Conservation (phyloP, 441 rosid genomes). For the Eutrema salsugineum region DNA sequence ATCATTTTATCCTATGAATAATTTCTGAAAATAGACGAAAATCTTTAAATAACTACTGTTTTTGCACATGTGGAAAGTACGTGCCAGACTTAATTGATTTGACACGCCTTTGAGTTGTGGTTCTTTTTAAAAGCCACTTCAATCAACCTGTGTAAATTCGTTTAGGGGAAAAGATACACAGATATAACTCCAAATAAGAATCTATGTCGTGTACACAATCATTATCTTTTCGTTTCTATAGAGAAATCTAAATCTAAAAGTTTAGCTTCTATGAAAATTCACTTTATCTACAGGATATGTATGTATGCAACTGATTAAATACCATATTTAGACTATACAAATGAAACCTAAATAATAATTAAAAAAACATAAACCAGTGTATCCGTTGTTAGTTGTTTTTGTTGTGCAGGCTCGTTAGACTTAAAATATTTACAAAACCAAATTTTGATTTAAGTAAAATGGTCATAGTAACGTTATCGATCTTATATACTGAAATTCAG, state of each 20-base stretch:
- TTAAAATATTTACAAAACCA: too few relatives aligned
- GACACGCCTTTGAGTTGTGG: neutral
- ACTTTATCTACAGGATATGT: neutral
- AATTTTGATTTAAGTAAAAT: too few relatives aligned
- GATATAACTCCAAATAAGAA: neutral
- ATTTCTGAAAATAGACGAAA: too few relatives aligned
- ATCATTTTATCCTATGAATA: too few relatives aligned
- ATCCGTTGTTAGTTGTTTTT: neutral
- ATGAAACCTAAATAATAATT: too few relatives aligned
- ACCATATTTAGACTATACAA: too few relatives aligned
- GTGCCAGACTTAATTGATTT: neutral
- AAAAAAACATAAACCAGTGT: neutral
- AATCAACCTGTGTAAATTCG: neutral
- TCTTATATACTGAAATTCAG: too few relatives aligned
- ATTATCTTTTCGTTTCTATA: neutral
- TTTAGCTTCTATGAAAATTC: neutral
- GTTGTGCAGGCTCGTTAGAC: too few relatives aligned
- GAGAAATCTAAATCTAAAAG: neutral
- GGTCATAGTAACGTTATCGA: too few relatives aligned
- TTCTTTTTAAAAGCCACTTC: neutral
- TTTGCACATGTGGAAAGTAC: too few relatives aligned
- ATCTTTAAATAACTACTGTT: too few relatives aligned
- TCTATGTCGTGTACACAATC: neutral
- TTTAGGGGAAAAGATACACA: neutral
- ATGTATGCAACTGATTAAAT: too few relatives aligned